Percentiles rank a stretch among this genome's conserved stretches.
phyloP scores from a whole-genome alignment of 495 filamentous ascomycete species.

The Bacidia rubella region DNA sequence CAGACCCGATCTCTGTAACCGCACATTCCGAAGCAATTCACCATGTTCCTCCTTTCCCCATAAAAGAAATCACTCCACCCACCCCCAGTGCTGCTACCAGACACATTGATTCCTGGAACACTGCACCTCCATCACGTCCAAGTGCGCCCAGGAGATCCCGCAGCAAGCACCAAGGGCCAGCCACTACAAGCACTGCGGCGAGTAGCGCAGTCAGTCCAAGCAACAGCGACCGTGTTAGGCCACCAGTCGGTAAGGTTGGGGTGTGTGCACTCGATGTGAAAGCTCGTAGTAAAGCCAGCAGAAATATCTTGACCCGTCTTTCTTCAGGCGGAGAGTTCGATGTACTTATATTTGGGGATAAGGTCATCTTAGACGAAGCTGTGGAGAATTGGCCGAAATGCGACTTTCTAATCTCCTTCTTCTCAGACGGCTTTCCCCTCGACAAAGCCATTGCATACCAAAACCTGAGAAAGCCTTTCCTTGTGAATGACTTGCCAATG shows the following conservation, averaged over 20 bases:
- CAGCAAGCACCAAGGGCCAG: constrained; percentile 52
- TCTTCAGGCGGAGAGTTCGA: constrained; percentile 88
- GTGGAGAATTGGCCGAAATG: constrained; percentile 59
- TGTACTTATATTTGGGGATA: constrained; percentile 93
- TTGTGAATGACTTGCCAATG: constrained; percentile 96
- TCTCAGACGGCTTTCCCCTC: constrained; percentile 90
- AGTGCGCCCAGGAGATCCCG: constrained; percentile 42
- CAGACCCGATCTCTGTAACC: constrained; percentile 17
- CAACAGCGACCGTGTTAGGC: constrained; percentile 16
- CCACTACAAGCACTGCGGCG: constrained; percentile 62
- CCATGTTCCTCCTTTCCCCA: constrained; percentile 5
- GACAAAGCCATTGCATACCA: constrained; percentile 96
- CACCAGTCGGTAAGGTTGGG: constrained; percentile 55
- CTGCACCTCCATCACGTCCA: constrained; percentile 15
- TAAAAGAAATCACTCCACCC: constrained; percentile 4
- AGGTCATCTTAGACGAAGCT: constrained; percentile 90
- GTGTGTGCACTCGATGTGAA: constrained; percentile 94
- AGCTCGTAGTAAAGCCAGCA: constrained; percentile 86
- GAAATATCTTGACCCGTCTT: constrained; percentile 86
- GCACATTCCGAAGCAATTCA: constrained; percentile 15
- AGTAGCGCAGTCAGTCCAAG: constrained; percentile 45
- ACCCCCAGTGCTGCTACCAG: constrained; percentile 6
- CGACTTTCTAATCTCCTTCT: constrained; percentile 95
- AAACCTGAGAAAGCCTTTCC: constrained; percentile 82
- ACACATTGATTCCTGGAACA: constrained; percentile 14